Evolutionary conservation across 768 basidiomycete species (phyloP), one percentile per base, ranked within the genome.

Genomic region (Ephemerocybe angulata): DNA sequence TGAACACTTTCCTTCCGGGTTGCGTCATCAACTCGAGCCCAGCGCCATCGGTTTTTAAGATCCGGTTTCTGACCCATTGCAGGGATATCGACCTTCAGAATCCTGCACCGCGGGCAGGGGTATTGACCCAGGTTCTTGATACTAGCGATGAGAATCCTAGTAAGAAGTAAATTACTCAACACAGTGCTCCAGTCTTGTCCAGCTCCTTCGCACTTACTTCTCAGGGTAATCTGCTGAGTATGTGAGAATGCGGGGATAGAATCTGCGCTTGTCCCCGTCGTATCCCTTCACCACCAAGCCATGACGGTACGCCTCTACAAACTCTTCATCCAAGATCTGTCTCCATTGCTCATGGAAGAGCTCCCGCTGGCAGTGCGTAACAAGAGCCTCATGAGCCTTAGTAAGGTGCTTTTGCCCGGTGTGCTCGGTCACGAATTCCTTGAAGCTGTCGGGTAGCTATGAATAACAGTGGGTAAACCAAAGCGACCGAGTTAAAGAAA

Each of bases 161-260:
- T 43, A 43, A 43, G 22, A 19, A 43, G 19, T 7, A 7, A 21
- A 21, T 43, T 43, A 43, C 10, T 43, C 10, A 21, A 13, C 38
- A 7, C 21, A 47, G 22, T 11, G 12, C 10, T 11, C 44, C 7
- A 10, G 22, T 24, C 15, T 47, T 29, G 22, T 25, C 7, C 7
- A 25, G 8, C 27, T 48, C 13, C 24, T 19, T 24, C 3, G n/a
- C 21, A 53, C 52, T 29, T 24, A 44, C 52, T 46, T 54, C 41
- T 54, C 41, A 3, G 52, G 52, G 25, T 54, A 54, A 33, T 54
- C 52, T 29, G 52, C 52, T 2, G 52, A 54, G 38, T 54, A 54
- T 17, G 41, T 54, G 24, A 54, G 29, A 12, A 54, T 30, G 1
- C 28, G 52, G 10, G 52, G 52, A 54, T 30, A 54, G 21, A 54